Base-by-base conservation (phyloP, 805 yeast species). In the Wickerhamomyces sydowiorum region DNA sequence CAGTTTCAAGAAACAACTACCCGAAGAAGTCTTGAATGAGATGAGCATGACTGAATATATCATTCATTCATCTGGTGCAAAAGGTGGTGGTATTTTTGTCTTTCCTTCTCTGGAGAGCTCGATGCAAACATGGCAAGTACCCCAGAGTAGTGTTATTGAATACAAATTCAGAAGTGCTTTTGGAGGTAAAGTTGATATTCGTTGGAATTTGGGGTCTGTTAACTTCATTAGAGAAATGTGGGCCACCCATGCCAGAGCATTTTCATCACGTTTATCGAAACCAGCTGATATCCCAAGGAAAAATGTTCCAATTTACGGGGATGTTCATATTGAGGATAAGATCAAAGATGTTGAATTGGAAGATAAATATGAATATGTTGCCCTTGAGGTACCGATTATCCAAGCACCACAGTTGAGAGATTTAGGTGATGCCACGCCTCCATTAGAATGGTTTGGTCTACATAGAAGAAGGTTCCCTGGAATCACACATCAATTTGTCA, bases 381-480 rank as follows among this genome's bases (percentile, higher is more conserved):
- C 98, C 0, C 55, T 86, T 10, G 78, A 73, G 29, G 85, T 84
- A 10, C 96, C 97, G 0, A 69, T 76, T 7, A 88, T 93, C 29
- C 95, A 86, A 47, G 86, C 93, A 17, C 98, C 98, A 2, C 91
- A 83, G 51, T 68, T 93, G 54, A 80, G 80, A 54, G 98, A 93
- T 55, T 70, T 93, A 53, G 98, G 99, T 21, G 90, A 84, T 63
- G 98, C 97, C 1, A 93, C 99, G 0, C 99, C 99, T 1, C 99
- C 99, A 2, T 65, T 93, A 44, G 99, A 93, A 59, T 93, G 99
- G 99, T 86, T 93, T 66, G 99, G 99, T 2, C 70, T 93, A 24
- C 93, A 93, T 59, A 73, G 98, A 50, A 76, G 83, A 53, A 78
- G 81, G 50, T 80, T 93, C 50, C 99, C 99, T 0, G 80, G 85